Evolutionary conservation across 1,284 basidiomycete genomes (phyloP), one percentile per base, ranked within the genome.

Genomic region (Papiliotrema nemorosa): DNA sequence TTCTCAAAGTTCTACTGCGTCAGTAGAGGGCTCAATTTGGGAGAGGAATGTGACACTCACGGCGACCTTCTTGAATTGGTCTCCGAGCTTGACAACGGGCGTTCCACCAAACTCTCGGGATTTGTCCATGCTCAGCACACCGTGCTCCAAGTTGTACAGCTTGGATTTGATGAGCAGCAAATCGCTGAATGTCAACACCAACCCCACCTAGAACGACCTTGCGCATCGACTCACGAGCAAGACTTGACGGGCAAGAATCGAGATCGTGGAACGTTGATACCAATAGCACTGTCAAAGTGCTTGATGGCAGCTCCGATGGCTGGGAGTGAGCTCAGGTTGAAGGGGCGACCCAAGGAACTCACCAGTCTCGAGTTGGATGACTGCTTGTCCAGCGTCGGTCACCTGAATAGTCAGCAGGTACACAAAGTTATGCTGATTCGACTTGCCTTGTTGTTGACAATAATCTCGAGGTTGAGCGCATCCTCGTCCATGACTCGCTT

Each of bases 11-110:
- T 86, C 60, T 69, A 47, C 9, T 34, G 10, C 14, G 1, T 29
- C 31, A 34, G 9, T 29, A 13, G 18, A 16, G 21, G 12, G 12
- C 6, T 16, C 21, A 21, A 5, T 24, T 26, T 10, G 20, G 26
- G 14, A 25, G 33, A 24, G 13, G 34, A 16, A 12, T 36, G 7
- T 34, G 18, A 9, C 18, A 66, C 67, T 64, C 53, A 69, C 67
- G 64, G 89, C 87, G 50, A 97, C 96, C 87, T 91, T 81, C 72
- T 81, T 78, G 67, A 79, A 76, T 49, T 71, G 60, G 72, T 94
- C 90, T 47, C 93, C 91, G 39, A 97, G 83, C 80, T 97, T 97
- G 80, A 99, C 90, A 51, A 97, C 94, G 22, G 96, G 94, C 2
- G 91, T 97, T 39, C 87, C 90, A 57, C 77, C 86, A 74, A 97